Percentiles rank a stretch among this genome's conserved stretches.
Evolutionary conservation across 2,329 filamentous ascomycete genomes (phyloP).

Genomic region (Microcyclosporella mali): DNA sequence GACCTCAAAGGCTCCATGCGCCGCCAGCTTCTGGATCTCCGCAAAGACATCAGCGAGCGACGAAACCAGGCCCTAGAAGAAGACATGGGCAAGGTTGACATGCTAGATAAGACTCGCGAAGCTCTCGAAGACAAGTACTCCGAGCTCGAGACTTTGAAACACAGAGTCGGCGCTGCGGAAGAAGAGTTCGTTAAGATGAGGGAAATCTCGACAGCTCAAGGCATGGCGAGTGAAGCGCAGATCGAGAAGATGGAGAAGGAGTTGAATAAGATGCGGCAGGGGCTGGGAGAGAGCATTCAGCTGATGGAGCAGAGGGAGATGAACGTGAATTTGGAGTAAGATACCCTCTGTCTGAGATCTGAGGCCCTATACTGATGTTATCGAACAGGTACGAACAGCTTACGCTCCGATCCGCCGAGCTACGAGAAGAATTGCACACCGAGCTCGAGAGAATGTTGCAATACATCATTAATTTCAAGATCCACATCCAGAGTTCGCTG

Average conservation of each 20-base stretch:
- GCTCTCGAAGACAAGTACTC: conserved; percentile 91
- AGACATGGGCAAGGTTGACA: conserved; percentile 90
- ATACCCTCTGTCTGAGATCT: conserved; percentile 16
- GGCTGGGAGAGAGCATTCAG: conserved; percentile 78
- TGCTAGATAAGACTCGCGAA: conserved; percentile 91
- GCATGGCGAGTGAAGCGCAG: conserved; percentile 81
- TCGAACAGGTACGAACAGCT: conserved; percentile 79
- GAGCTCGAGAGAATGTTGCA: conserved; percentile 94
- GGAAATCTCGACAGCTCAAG: conserved; percentile 73
- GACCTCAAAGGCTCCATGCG: conserved; percentile 77
- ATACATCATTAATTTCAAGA: conserved; percentile 97
- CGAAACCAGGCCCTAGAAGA: conserved; percentile 74
- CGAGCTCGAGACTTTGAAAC: conserved; percentile 86
- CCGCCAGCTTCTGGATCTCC: conserved; percentile 66
- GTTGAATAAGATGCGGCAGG: conserved; percentile 82
- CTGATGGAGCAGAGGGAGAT: conserved; percentile 92
- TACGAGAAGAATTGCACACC: conserved; percentile 96
- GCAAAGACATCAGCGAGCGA: conserved; percentile 89
- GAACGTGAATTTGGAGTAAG: conserved; percentile 90
- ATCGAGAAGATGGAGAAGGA: conserved; percentile 99
- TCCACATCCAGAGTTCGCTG: conserved; percentile 85
- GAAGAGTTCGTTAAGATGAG: conserved; percentile 93
- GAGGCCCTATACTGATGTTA: not conserved
- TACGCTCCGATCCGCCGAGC: conserved; percentile 70
- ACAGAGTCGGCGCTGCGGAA: conserved; percentile 79